Base-by-base conservation (phyloP, 208 protist genomes). In the Acanthamoeba divionensis region DNA sequence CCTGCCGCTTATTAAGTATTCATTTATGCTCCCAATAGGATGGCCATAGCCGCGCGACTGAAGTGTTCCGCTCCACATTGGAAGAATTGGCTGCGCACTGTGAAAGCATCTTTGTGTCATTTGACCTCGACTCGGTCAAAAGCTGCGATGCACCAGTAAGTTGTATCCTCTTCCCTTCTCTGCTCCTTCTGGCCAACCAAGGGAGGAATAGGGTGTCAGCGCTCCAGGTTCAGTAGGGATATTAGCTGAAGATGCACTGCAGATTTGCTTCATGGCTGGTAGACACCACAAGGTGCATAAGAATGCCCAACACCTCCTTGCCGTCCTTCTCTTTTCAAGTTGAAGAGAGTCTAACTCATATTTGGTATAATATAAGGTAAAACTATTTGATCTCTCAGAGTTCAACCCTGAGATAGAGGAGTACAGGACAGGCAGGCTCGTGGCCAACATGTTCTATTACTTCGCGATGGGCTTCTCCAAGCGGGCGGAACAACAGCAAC, bases 81-180 rank as follows among this genome's bases (percentile, higher is more conserved):
- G 77, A 94, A 8, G 91, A 89, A 2, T 75, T 95, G 66, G 21
- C 26, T 12, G 6, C 91, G 71, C 87, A 80, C 7, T 89, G 90
- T 6, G 92, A 95, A 29, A 45, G 92, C 48, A 91, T 96, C 13
- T 97, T 96, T 71, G 93, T 96, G 0, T 96, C 94, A 2, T 97
- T 97, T 90, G 95, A 97, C 88, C 83, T 97, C 8, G 95, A 97
- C 75, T 52, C 93, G 2, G 48, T 97, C 48, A 50, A 50, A 2
- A 90, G 90, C 15, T 77, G 75, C n/a, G 93, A 95, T 71, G 83
- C 79, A 38, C 94, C 94, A 18, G 91, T 93, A 90, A 41, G 89
- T 9, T 41, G 7, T 9, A n/a, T 75, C 13, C 36, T 18, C 31
- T 15, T 21, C 21, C 29, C 41, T 90, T 85, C 38, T 24, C 52